A percentile compares a stretch with the other conserved stretches of the same genome.
These are phyloP conservation scores for Pseudogymnoascus sp. DNA, from an alignment of 2,329 filamentous ascomycete genomes.

Conservation along the genomic window DNA sequence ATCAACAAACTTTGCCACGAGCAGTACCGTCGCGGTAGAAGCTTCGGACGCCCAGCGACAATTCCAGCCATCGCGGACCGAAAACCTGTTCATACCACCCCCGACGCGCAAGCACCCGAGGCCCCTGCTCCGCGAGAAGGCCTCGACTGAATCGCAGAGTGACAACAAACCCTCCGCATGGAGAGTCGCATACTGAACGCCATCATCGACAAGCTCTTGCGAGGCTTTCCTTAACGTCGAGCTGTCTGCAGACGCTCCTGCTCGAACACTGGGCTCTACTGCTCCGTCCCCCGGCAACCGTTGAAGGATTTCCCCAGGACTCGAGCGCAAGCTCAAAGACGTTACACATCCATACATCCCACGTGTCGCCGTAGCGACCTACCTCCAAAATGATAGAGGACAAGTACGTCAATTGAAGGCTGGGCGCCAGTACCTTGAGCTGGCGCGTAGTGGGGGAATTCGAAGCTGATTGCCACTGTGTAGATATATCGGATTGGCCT, in stretches of 20 bases:
- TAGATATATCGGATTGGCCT: constrained; percentile 68
- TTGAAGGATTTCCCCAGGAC: constrained; percentile 13
- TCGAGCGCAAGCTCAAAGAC: constrained; percentile 23
- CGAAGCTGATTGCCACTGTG: constrained; percentile 19
- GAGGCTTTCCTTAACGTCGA: background rate
- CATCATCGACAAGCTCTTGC: background rate
- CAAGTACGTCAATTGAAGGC: constrained; percentile 32
- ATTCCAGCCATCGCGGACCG: background rate
- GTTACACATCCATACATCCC: background rate
- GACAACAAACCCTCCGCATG: constrained; percentile 6
- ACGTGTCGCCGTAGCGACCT: background rate
- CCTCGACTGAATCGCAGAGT: constrained; percentile 2
- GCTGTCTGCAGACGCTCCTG: constrained; percentile 5
- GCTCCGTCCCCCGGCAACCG: constrained; percentile 11
- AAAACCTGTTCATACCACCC: background rate
- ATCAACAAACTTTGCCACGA: background rate
- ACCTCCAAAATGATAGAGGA: constrained; percentile 34
- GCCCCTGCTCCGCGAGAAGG: background rate
- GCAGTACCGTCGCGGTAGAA: background rate
- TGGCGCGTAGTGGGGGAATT: constrained; percentile 7
- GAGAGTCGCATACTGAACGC: constrained; percentile 5
- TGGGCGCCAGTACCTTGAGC: background rate
- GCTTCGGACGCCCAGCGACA: background rate
- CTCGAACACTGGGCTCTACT: constrained; percentile 7
- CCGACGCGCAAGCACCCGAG: background rate